Evolutionary conservation across 345 rosid species (phyloP), one percentile per base, ranked within the genome.

Genomic region (Draba incana): DNA sequence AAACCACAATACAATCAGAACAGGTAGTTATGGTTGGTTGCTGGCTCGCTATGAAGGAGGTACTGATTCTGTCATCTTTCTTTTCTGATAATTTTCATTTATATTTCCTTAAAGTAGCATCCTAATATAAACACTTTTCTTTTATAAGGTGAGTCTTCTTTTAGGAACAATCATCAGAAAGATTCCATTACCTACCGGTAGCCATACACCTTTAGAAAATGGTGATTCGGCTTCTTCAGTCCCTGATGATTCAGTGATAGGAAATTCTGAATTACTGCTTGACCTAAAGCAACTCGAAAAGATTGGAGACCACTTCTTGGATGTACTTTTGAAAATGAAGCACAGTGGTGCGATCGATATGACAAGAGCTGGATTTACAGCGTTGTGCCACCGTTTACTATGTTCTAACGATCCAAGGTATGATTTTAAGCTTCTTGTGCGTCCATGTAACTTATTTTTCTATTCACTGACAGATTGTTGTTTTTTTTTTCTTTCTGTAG

Each of bases 21-120:
- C 98, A 93, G 74, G 75, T 87, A 69, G 94, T 93, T 33, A 88
- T 93, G 98, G 97, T 90, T 64, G 97, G 97, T 72, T 88, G 97
- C 81, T 93, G 98, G 98, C 83, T 90, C 64, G 98, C 97, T 37
- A 93, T 88, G 98, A 90, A 93, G 81, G 98, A 93, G 98, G 97
- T 90, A 83, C 41, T 60, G 65, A 31, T 73, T 57, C 60, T 55
- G 28, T 54, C 74, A 31, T 55, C 52, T 35, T 47, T 55, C 41
- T n/a, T n/a, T n/a, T n/a, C n/a, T n/a, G n/a, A n/a, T n/a, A n/a
- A n/a, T n/a, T 72, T 62, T 55, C 56, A 53, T 54, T 37, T 16
- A 13, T 53, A 38, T 25, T 3, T 51, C 2, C 23, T 51, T 25
- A 35, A 30, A 71, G 23, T 44, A 27, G 46, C 68, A 31, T 64